Conservation (phyloP, 2,329 filamentous ascomycete genomes). For the Ilyonectria robusta region DNA sequence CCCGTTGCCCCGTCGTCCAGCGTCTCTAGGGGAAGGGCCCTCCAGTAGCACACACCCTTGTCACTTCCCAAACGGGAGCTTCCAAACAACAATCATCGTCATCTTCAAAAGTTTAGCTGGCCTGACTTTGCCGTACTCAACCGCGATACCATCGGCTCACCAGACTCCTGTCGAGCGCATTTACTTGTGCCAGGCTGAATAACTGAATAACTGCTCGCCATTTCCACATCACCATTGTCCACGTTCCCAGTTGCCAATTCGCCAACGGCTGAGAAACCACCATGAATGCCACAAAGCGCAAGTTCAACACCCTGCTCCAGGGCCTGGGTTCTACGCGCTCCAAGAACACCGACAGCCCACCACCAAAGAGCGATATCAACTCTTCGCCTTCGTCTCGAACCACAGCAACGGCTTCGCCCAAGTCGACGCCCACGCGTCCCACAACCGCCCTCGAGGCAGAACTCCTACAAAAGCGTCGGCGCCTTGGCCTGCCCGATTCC, state of each 20-base stretch:
- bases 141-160: background rate
- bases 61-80: constrained; percentile 23
- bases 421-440: constrained; percentile 27
- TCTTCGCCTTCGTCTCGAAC: constrained; percentile 30
- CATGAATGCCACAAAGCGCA: constrained; percentile 86
- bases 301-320: constrained; percentile 84
- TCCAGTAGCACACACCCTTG: background rate
- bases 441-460: constrained; percentile 52
- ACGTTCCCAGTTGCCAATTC: background rate
- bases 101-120: constrained; percentile 24
- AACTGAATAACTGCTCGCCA: background rate
- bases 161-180: background rate
- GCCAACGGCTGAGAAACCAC: constrained; percentile 30
- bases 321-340: constrained; percentile 66
- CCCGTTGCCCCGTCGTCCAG: constrained; percentile 24
- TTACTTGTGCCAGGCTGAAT: background rate
- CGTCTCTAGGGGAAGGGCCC: background rate
- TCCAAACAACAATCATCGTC: constrained; percentile 27
- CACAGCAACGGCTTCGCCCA: constrained; percentile 30
- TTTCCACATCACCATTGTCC: background rate
- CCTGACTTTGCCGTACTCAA: constrained; percentile 18
- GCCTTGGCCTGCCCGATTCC: constrained; percentile 61
- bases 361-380: constrained; percentile 16
- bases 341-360: constrained; percentile 27
- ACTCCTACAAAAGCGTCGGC: constrained; percentile 67